Percentiles rank a stretch among this genome's conserved stretches.
These are phyloP conservation scores for Chytriomyces hyalinus DNA, from an alignment of 192 early-diverging fungal species.

Conservation along the genomic window DNA sequence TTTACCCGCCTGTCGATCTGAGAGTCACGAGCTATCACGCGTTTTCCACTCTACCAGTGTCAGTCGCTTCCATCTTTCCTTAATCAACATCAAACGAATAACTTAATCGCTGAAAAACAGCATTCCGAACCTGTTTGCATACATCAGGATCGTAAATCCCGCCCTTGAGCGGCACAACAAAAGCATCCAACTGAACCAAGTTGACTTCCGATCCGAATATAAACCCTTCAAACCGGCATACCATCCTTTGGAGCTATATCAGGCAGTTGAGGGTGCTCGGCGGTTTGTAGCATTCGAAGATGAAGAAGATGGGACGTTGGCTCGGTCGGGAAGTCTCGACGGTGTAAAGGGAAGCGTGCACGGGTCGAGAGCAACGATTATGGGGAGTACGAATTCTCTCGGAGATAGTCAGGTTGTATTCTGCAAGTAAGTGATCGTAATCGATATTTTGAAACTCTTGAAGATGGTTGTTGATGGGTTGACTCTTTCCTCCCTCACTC, in stretches of 20 bases:
- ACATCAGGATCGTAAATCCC: constrained; percentile 16
- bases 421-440: neutral
- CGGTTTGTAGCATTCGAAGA: neutral
- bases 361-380: neutral
- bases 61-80: neutral
- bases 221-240: constrained; percentile 4
- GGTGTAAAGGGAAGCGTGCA: neutral
- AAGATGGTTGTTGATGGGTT: neutral
- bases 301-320: neutral
- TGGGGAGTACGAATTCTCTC: neutral
- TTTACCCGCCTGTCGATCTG: constrained; percentile 27
- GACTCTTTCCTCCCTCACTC: too few species aligned
- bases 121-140: constrained; percentile 23
- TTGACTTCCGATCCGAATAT: constrained; percentile 22
- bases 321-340: neutral
- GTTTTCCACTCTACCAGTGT: neutral
- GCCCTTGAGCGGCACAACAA: constrained; percentile 10
- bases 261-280: neutral
- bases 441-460: neutral
- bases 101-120: neutral
- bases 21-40: constrained; percentile 9
- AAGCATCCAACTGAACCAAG: neutral
- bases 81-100: neutral
- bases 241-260: constrained; percentile 13
- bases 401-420: neutral